Conservation (phyloP, 768 basidiomycete species). For the Amanita pseudoporphyria region DNA sequence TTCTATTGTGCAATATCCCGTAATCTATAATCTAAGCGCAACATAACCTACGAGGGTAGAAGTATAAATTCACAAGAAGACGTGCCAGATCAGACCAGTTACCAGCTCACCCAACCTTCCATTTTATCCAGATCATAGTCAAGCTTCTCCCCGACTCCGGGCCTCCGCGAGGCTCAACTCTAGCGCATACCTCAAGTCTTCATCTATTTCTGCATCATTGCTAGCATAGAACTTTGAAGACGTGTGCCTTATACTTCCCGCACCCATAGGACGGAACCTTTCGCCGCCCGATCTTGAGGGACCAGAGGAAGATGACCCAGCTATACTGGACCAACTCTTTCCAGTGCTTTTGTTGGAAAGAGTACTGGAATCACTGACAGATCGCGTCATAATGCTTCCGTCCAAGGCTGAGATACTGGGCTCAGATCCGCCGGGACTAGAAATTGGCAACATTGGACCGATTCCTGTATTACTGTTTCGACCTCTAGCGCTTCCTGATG, state of each 20-base stretch:
- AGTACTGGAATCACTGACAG: neutral
- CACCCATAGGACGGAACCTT: neutral
- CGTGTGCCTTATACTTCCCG: neutral
- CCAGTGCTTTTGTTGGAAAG: neutral
- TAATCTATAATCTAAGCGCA: neutral
- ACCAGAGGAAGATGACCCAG: neutral
- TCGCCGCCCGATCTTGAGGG: neutral
- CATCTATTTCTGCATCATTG: constrained; percentile 41
- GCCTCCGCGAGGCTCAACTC: constrained; percentile 68
- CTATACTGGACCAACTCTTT: constrained; percentile 11
- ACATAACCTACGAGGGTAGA: too few relatives aligned
- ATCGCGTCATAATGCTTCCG: neutral
- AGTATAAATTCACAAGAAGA: too few relatives aligned
- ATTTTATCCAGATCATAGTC: neutral
- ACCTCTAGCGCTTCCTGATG: neutral
- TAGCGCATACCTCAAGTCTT: constrained; percentile 54
- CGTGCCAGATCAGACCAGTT: too few relatives aligned
- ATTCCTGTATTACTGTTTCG: too few relatives aligned
- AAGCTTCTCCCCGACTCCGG: constrained; percentile 27
- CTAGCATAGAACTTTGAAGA: neutral
- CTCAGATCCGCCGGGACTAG: neutral
- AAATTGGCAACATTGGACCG: neutral
- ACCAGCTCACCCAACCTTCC: too few relatives aligned
- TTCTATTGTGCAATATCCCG: neutral
- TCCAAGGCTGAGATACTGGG: neutral